Conservation (phyloP, 768 basidiomycete species). For the Pulveroboletus sp. region DNA sequence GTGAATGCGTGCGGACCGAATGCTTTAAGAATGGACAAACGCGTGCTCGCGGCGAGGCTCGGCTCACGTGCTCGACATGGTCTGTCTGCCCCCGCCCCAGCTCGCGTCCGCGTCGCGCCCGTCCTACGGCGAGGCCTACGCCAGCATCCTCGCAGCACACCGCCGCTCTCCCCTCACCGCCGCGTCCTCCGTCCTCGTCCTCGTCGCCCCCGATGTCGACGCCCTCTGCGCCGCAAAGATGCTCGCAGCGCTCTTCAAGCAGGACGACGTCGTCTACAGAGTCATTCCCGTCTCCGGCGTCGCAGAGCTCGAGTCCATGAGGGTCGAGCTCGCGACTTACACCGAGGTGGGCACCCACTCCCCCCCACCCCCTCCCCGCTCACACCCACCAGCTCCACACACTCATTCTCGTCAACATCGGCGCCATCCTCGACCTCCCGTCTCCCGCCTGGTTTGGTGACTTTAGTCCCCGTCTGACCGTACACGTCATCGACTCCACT, state of each 20-base stretch:
- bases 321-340: slow-evolving; percentile 61
- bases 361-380: neutral
- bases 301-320: slow-evolving; percentile 63
- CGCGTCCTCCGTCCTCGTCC: slow-evolving; percentile 78
- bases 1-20: slow-evolving; percentile 40
- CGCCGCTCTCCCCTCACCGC: slow-evolving; percentile 71
- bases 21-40: slow-evolving; percentile 33
- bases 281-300: slow-evolving; percentile 88
- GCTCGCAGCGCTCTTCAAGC: slow-evolving; percentile 82
- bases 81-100: slow-evolving; percentile 70
- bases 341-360: slow-evolving; percentile 51
- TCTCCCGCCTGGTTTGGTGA: slow-evolving; percentile 73
- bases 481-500: slow-evolving; percentile 94
- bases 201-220: slow-evolving; percentile 89
- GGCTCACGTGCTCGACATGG: slow-evolving; percentile 41
- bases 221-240: slow-evolving; percentile 88
- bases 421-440: slow-evolving; percentile 80
- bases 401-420: slow-evolving; percentile 89
- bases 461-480: slow-evolving; percentile 54
- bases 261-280: slow-evolving; percentile 90
- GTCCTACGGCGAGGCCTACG: slow-evolving; percentile 73
- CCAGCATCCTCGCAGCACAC: slow-evolving; percentile 64
- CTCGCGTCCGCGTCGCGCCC: slow-evolving; percentile 51
- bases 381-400: slow-evolving; percentile 63
- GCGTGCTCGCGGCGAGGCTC: slow-evolving; percentile 27